Percentiles rank a stretch among this genome's conserved stretches.
These are phyloP conservation scores for Acanthamoeba culbertsoni DNA, from an alignment of 208 protist genomes.

Conservation along the genomic window DNA sequence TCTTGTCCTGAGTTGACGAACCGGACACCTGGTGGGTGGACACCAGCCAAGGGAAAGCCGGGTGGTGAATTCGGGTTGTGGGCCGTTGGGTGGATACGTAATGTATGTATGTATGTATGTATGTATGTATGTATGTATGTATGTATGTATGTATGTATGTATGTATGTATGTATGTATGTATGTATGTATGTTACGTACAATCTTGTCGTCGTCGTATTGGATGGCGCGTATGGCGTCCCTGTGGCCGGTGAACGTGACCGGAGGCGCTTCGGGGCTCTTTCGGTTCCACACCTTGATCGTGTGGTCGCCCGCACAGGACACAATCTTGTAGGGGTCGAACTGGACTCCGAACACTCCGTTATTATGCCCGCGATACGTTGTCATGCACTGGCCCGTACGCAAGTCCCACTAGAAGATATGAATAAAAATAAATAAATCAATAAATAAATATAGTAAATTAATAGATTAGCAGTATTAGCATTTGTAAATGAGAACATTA, in stretches of 20 bases:
- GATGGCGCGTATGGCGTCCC: constrained; percentile 28
- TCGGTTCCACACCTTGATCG: constrained; percentile 26
- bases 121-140: too few relatives aligned
- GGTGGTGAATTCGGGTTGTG: neutral
- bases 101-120: too few relatives aligned
- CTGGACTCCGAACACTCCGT: constrained; percentile 13
- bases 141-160: too few relatives aligned
- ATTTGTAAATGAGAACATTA: neutral
- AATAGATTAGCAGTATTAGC: too few relatives aligned
- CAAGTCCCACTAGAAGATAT: constrained; percentile 25
- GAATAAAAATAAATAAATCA: too few relatives aligned
- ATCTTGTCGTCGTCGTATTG: constrained; percentile 44
- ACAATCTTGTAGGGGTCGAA: constrained; percentile 46
- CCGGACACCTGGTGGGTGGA: constrained; percentile 10
- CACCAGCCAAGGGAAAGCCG: neutral
- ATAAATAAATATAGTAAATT: neutral
- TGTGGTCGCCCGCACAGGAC: constrained; percentile 45
- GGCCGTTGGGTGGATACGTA: too few relatives aligned
- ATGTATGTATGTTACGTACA: too few relatives aligned
- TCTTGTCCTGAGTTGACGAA: constrained; percentile 28
- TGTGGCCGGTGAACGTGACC: constrained; percentile 10
- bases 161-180: too few relatives aligned
- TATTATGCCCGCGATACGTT: neutral
- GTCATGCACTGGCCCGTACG: neutral
- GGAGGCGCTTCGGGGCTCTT: neutral